These are phyloP conservation scores for Rhynchosporium secalis DNA, from an alignment of 2,329 filamentous ascomycete genomes.

Conservation along the genomic window DNA sequence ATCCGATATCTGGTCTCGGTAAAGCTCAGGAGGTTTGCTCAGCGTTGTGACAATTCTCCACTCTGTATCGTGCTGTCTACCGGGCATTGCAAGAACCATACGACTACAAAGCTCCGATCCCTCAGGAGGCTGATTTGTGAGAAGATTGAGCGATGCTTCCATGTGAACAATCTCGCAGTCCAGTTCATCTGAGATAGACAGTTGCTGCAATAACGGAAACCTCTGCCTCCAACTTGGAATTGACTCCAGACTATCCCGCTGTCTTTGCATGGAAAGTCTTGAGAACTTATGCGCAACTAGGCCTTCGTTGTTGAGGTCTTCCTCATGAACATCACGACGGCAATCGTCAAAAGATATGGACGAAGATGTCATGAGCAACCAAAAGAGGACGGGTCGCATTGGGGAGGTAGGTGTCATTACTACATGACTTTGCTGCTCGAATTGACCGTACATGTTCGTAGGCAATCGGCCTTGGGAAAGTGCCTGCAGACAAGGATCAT, in stretches of 20 bases:
- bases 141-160: conserved; percentile 59
- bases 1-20: conserved; percentile 39
- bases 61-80: conserved; percentile 53
- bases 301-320: conserved; percentile 29
- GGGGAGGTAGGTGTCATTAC: conserved; percentile 19
- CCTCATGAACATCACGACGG: conserved; percentile 25
- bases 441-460: conserved; percentile 25
- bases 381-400: conserved; percentile 34
- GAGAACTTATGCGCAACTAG: conserved; percentile 34
- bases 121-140: conserved; percentile 56
- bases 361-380: conserved; percentile 34
- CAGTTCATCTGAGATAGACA: conserved; percentile 52
- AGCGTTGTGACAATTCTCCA: conserved; percentile 63
- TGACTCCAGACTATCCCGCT: conserved; percentile 48
- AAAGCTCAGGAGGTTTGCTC: conserved; percentile 53
- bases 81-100: conserved; percentile 59
- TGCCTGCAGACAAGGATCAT: conserved; percentile 62
- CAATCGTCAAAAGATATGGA: conserved; percentile 26
- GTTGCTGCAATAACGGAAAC: conserved; percentile 57
- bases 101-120: conserved; percentile 61
- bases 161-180: conserved; percentile 62
- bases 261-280: conserved; percentile 23
- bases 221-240: conserved; percentile 58
- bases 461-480: conserved; percentile 49
- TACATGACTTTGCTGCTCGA: conserved; percentile 25